These are phyloP conservation scores for Selenicereus undatus DNA, from an alignment of 148 eudicot genomes.

Conservation along the genomic window DNA sequence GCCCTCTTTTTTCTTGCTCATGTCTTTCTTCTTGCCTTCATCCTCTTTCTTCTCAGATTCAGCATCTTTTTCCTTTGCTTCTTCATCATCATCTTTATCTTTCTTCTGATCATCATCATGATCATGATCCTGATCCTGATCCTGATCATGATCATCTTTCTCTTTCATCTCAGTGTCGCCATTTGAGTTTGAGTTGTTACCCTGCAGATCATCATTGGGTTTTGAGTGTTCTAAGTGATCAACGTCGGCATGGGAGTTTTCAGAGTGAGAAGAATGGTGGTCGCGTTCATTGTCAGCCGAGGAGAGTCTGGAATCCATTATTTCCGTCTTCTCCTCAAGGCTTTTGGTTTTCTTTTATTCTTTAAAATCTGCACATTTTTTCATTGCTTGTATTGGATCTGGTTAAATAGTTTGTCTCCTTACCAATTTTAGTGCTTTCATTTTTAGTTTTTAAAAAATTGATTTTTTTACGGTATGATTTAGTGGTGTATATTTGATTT, in stretches of 20 bases:
- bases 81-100: not conserved
- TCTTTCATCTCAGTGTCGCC: not conserved
- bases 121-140: not conserved
- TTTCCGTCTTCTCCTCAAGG: conserved; percentile 10
- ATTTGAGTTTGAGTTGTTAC: not conserved
- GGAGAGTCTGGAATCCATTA: conserved; percentile 64
- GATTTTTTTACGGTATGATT: not conserved
- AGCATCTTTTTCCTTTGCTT: not conserved
- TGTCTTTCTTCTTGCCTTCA: conserved; percentile 39
- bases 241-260: conserved; percentile 31
- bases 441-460: not conserved
- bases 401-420: not conserved
- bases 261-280: conserved; percentile 28
- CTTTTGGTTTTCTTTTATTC: not conserved
- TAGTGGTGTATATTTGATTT: conserved; percentile 10
- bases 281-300: conserved; percentile 82
- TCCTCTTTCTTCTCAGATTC: conserved; percentile 11
- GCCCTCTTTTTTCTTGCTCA: conserved; percentile 23
- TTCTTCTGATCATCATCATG: not conserved
- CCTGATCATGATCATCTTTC: not conserved
- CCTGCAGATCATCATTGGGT: not conserved
- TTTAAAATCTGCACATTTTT: not conserved
- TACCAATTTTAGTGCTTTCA: conserved; percentile 1
- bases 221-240: not conserved
- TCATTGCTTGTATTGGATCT: not conserved